Conservation (phyloP, 768 basidiomycete genomes). For the Russula foetens region DNA sequence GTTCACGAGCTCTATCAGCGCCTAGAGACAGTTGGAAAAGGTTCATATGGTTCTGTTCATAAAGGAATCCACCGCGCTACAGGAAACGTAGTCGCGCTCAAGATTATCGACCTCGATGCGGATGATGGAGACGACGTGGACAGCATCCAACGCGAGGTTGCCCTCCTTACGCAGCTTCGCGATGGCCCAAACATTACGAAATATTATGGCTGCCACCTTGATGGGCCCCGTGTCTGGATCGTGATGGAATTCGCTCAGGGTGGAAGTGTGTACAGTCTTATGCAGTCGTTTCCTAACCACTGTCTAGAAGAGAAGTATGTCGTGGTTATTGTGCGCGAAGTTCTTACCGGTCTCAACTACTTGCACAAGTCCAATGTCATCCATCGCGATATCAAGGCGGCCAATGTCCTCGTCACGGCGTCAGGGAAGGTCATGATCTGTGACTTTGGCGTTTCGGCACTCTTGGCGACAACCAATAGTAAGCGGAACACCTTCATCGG, state of each 20-base stretch:
- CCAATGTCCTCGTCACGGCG: slow-evolving; percentile 87
- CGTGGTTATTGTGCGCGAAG: slow-evolving; percentile 82
- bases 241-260: slow-evolving; percentile 97
- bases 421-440: slow-evolving; percentile 90
- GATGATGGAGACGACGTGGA: slow-evolving; percentile 86
- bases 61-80: slow-evolving; percentile 79
- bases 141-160: slow-evolving; percentile 95
- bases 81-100: slow-evolving; percentile 88
- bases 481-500: slow-evolving; percentile 96
- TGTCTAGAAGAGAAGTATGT: slow-evolving; percentile 86
- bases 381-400: slow-evolving; percentile 96
- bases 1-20: slow-evolving; percentile 78
- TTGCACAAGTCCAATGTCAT: slow-evolving; percentile 93
- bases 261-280: slow-evolving; percentile 86
- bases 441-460: slow-evolving; percentile 96
- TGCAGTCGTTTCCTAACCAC: slow-evolving; percentile 74
- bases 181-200: slow-evolving; percentile 88
- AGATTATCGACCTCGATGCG: slow-evolving; percentile 97
- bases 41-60: slow-evolving; percentile 94
- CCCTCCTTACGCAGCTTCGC: slow-evolving; percentile 81
- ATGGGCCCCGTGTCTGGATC: slow-evolving; percentile 96
- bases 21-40: slow-evolving; percentile 90
- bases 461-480: slow-evolving; percentile 73
- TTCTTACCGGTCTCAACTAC: slow-evolving; percentile 78
- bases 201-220: slow-evolving; percentile 94